Percentiles rank a stretch among this genome's conserved stretches.
These are phyloP conservation scores for Mortierella alpina DNA, from an alignment of 192 early-diverging fungal genomes.

Conservation along the genomic window DNA sequence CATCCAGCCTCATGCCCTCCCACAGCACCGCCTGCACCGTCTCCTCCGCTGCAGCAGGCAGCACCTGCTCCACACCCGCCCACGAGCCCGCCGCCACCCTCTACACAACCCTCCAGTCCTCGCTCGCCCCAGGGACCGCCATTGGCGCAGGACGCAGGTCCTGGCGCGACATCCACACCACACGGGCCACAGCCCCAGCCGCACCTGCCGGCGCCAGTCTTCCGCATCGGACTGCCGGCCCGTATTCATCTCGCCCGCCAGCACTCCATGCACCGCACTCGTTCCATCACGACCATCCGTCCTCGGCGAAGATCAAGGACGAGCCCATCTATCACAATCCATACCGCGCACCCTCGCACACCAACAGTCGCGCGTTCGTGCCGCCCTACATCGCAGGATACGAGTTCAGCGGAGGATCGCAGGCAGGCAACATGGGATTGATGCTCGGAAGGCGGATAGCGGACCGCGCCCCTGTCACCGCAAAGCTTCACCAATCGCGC, in stretches of 20 bases:
- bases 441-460: constrained; percentile 48
- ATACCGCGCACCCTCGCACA: constrained; percentile 30
- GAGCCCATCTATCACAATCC: constrained; percentile 35
- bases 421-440: constrained; percentile 46
- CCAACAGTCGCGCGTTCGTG: constrained; percentile 32
- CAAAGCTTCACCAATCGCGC: constrained; percentile 29
- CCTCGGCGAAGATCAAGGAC: constrained; percentile 11
- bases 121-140: constrained; percentile 7
- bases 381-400: constrained; percentile 32
- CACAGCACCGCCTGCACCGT: neutral
- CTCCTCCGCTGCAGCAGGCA: neutral
- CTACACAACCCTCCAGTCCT: constrained; percentile 10
- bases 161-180: neutral
- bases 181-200: neutral
- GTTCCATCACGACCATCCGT: constrained; percentile 13
- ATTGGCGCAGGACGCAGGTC: neutral
- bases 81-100: neutral
- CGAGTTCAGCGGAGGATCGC: constrained; percentile 42
- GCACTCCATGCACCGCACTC: neutral
- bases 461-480: constrained; percentile 34
- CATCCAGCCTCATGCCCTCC: constrained; percentile 28
- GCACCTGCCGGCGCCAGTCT: neutral
- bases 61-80: neutral
- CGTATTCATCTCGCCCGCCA: constrained; percentile 9
- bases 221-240: constrained; percentile 6